These are phyloP conservation scores for Endoconidiophora laricicola DNA, from an alignment of 2,329 filamentous ascomycete genomes.

Conservation along the genomic window DNA sequence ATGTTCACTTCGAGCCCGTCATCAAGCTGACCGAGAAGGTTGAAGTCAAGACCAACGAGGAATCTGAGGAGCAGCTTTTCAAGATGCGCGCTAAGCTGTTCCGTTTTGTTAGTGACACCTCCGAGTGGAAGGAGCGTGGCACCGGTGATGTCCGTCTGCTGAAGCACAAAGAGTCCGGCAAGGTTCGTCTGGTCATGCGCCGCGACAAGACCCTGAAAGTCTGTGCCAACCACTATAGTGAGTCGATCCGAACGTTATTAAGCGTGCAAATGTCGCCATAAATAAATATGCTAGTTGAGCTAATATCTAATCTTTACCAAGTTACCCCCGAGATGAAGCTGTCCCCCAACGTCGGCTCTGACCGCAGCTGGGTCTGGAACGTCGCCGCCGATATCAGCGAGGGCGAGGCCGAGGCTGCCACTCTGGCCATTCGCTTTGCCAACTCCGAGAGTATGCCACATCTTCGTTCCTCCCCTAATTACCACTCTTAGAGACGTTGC, in stretches of 20 bases:
- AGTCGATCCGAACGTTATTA: conserved; percentile 20
- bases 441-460: conserved; percentile 77
- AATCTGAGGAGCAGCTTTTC: conserved; percentile 91
- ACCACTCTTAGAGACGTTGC: conserved; percentile 6
- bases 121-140: conserved; percentile 98
- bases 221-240: conserved; percentile 99
- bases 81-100: conserved; percentile 99
- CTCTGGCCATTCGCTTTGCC: conserved; percentile 90
- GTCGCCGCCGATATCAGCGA: conserved; percentile 94
- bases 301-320: conserved; percentile 20
- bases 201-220: conserved; percentile 99
- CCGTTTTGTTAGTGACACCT: conserved; percentile 81
- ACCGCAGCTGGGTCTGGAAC: conserved; percentile 99
- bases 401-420: conserved; percentile 90
- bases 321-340: conserved; percentile 99
- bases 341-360: conserved; percentile 90
- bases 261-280: not conserved
- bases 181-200: conserved; percentile 96
- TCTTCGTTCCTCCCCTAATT: not conserved
- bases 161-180: conserved; percentile 97
- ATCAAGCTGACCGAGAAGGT: conserved; percentile 93
- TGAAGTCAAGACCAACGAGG: conserved; percentile 94
- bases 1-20: conserved; percentile 94
- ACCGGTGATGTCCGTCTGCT: conserved; percentile 91
- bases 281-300: not conserved